Evolutionary conservation across 345 rosid genomes (phyloP), one percentile per base, ranked within the genome.

Genomic region (Eucalyptus regnans): DNA sequence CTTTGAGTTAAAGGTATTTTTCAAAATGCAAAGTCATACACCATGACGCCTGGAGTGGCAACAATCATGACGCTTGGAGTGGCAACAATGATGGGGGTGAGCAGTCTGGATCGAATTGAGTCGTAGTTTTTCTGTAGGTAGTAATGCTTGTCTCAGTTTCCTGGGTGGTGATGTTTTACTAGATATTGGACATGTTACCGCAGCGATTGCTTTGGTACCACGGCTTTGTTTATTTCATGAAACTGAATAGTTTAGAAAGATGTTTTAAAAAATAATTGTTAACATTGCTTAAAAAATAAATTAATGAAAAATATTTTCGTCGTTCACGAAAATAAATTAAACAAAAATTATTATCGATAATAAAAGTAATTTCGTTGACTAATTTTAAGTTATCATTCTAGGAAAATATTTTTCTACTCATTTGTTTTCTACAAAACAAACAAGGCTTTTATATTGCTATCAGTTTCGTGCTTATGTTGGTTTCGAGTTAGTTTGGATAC

Each of bases 321-420:
- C 0, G 1, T n/a, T n/a, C 7, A 31, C 0, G 1, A 16, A 31
- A 31, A n/a, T 8, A 2, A 2, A 1, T 66, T 68, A 15, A 5
- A 31, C 1, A 68, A 31, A 15, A 31, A 16, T 31, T 31, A 1
- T 31, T 31, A 9, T 68, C 0, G 3, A 31, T 8, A 31, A 33
- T 68, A 4, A 68, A 16, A 7, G 7, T 16, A 7, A 31, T 66
- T 66, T 8, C 12, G 16, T 66, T 16, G 2, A 66, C 20, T 66
- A 8, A n/a, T 66, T 66, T 31, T 3, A 31, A 31, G 79, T 18
- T 1, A 31, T 66, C 12, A 6, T 15, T 31, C 31, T 66, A 8
- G 9, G 18, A 16, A 66, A 15, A 31, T 66, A 8, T 7, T 1
- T 31, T 31, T 66, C 4, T 41, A 15, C 6, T 18, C 0, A 37